Conservation (phyloP, 2,329 filamentous ascomycete genomes). For the Colletotrichum sp. region DNA sequence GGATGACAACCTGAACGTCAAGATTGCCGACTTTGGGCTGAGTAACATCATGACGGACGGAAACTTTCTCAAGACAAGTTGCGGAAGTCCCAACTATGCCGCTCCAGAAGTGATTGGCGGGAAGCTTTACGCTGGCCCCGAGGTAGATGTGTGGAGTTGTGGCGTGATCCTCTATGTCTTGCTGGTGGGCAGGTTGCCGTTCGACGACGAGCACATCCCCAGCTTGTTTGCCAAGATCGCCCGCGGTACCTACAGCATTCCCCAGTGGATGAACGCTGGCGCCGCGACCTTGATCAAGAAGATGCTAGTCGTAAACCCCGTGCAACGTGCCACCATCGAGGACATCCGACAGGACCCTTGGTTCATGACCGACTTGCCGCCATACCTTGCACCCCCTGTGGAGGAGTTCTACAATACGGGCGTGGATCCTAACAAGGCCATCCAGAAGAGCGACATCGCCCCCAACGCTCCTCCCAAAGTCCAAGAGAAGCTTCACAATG, state of each 20-base stretch:
- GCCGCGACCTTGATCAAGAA: constrained; percentile 83
- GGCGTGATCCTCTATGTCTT: constrained; percentile 89
- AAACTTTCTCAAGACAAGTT: constrained; percentile 98
- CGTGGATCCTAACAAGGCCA: constrained; percentile 91
- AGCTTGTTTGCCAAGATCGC: constrained; percentile 98
- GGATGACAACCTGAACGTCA: constrained; percentile 95
- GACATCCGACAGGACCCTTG: constrained; percentile 94
- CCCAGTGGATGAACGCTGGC: constrained; percentile 86
- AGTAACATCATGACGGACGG: constrained; percentile 99
- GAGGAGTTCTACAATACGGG: constrained; percentile 95
- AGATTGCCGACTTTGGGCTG: constrained; percentile 97
- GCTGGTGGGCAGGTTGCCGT: constrained; percentile 83
- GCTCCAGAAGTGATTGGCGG: constrained; percentile 97
- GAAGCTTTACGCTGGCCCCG: constrained; percentile 95
- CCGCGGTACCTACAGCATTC: constrained; percentile 90
- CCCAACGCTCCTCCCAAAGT: constrained; percentile 79
- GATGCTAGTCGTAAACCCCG: constrained; percentile 95
- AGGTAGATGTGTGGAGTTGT: constrained; percentile 98
- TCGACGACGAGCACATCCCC: constrained; percentile 98
- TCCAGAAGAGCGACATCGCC: constrained; percentile 81
- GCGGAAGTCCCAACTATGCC: constrained; percentile 97
- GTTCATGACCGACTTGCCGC: constrained; percentile 87
- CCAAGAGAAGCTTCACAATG: constrained; percentile 88
- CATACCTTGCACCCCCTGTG: constrained; percentile 84
- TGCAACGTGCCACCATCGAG: constrained; percentile 90